Evolutionary conservation across 208 protist genomes (phyloP).

Genomic region (Crithidia bombi): DNA sequence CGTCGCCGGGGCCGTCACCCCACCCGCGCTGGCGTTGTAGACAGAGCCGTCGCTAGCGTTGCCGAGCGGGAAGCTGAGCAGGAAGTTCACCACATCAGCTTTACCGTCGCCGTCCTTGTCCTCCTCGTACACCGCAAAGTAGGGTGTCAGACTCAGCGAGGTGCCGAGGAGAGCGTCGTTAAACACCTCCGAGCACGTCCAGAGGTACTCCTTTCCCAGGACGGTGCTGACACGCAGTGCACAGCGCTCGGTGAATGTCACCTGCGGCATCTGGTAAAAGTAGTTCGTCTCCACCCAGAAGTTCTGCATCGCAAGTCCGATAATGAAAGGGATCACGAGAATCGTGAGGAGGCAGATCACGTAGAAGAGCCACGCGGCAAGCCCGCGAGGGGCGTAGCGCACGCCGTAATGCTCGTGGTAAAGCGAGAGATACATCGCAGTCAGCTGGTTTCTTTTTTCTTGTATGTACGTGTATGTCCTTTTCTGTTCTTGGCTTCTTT

Average conservation of each 20-base stretch:
- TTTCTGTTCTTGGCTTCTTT: too few relatives aligned
- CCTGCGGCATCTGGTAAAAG: conserved; percentile 51
- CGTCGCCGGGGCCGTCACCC: conserved; percentile 20
- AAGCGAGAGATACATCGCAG: conserved; percentile 41
- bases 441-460: too few relatives aligned
- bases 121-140: conserved; percentile 63
- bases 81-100: conserved; percentile 49
- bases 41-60: conserved; percentile 32
- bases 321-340: conserved; percentile 60
- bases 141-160: conserved; percentile 47
- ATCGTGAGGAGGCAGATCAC: conserved; percentile 59
- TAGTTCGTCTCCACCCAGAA: conserved; percentile 75
- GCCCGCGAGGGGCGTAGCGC: conserved; percentile 59
- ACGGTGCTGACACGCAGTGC: conserved; percentile 66
- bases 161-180: conserved; percentile 50
- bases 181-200: conserved; percentile 75
- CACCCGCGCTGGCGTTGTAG: conserved; percentile 1
- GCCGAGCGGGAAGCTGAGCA: conserved; percentile 65
- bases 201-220: conserved; percentile 66
- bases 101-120: conserved; percentile 48
- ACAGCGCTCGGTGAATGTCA: conserved; percentile 66
- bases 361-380: conserved; percentile 69
- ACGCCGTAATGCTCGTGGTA: conserved; percentile 82
- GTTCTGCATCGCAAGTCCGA: conserved; percentile 72
- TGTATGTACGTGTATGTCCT: too few relatives aligned